Conservation (phyloP, 768 basidiomycete species). For the Pleurotus citrinopileatus region DNA sequence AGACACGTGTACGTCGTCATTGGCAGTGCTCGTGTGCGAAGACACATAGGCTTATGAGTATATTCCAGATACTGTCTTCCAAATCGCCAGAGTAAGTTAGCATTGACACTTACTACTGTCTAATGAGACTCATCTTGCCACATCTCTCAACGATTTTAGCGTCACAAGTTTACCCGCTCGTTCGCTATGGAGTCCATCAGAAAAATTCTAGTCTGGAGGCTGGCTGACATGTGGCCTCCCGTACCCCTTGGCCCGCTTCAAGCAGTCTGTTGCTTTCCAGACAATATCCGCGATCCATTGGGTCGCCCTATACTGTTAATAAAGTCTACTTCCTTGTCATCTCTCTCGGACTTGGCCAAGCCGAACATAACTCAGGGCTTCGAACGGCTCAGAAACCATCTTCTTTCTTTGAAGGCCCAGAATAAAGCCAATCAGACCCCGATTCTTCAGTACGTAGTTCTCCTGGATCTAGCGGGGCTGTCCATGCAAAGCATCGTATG, state of each 20-base stretch:
- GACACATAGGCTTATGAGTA: conserved; percentile 5
- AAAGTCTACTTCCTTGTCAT: conserved; percentile 35
- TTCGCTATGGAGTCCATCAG: conserved; percentile 60
- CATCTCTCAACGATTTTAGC: conserved; percentile 39
- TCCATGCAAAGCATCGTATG: conserved; percentile 59
- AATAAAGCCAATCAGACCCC: conserved; percentile 26
- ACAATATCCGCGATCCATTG: conserved; percentile 52
- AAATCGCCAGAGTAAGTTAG: conserved; percentile 55
- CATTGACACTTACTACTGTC: conserved; percentile 12
- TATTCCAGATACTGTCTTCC: conserved; percentile 50
- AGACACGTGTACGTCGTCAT: conserved; percentile 54
- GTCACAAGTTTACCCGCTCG: conserved; percentile 62
- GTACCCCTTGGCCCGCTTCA: conserved; percentile 26
- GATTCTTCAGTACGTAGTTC: conserved; percentile 61
- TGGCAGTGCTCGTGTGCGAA: conserved; percentile 16
- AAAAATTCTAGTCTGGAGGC: conserved; percentile 56
- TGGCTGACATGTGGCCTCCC: conserved; percentile 39
- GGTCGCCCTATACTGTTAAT: conserved; percentile 65
- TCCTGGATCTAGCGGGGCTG: conserved; percentile 61
- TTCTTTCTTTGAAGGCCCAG: conserved; percentile 44
- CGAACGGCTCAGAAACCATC: conserved; percentile 57
- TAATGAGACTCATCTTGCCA: conserved; percentile 11
- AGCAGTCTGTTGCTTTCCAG: conserved; percentile 54
- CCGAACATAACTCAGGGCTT: conserved; percentile 43
- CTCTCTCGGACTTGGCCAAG: conserved; percentile 33